These are phyloP conservation scores for Elymus sibiricus DNA, from an alignment of 176 grass and related monocot genomes.

Conservation along the genomic window DNA sequence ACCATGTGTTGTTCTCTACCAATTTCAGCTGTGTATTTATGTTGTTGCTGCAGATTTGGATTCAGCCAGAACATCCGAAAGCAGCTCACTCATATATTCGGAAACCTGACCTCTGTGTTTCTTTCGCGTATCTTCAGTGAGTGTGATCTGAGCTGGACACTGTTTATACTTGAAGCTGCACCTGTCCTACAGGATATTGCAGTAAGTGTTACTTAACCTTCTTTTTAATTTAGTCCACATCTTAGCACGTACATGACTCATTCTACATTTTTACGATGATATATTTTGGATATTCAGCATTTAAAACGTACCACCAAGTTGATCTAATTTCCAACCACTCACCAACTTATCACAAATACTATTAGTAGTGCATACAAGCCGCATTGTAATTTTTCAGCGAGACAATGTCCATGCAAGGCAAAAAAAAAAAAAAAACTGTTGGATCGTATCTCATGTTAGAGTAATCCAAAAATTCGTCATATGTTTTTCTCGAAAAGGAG, in stretches of 20 bases:
- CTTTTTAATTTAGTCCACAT: not conserved
- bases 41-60: not conserved
- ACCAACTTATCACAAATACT: too few relatives aligned
- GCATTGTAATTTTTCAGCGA: too few relatives aligned
- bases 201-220: not conserved
- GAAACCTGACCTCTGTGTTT: not conserved
- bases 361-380: too few relatives aligned
- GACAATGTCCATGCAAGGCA: too few relatives aligned
- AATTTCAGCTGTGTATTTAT: too few relatives aligned
- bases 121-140: not conserved
- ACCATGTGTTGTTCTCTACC: too few relatives aligned
- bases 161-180: not conserved
- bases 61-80: not conserved
- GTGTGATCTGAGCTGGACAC: not conserved
- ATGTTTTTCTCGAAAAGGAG: not conserved
- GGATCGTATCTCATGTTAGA: too few relatives aligned
- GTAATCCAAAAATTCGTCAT: not conserved
- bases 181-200: not conserved
- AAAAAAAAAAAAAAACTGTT: too few relatives aligned
- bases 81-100: not conserved
- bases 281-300: too few relatives aligned
- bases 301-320: too few relatives aligned
- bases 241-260: not conserved
- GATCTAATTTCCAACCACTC: too few relatives aligned
- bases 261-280: too few relatives aligned